Evolutionary conservation across 306 rosid genomes (phyloP).

Genomic region (Prunus salicina): DNA sequence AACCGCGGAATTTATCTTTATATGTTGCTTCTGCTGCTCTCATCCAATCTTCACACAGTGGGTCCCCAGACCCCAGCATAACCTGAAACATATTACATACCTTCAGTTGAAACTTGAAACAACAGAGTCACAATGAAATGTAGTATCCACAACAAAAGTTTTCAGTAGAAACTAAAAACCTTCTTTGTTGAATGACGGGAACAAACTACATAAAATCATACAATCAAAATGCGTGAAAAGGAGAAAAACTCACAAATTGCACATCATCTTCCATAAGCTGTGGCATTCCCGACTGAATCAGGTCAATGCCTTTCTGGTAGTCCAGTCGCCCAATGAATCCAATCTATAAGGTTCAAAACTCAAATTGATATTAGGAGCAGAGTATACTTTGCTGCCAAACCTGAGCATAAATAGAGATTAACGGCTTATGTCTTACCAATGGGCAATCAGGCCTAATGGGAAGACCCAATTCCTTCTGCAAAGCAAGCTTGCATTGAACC

Average conservation of each 20-base stretch:
- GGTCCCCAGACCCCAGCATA: constrained; percentile 86
- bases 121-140: not conserved
- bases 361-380: constrained; percentile 16
- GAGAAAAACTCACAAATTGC: constrained; percentile 68
- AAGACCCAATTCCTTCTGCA: constrained; percentile 83
- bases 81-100: constrained; percentile 45
- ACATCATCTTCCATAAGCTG: constrained; percentile 73
- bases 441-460: constrained; percentile 73
- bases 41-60: constrained; percentile 76
- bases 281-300: constrained; percentile 60
- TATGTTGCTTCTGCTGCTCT: constrained; percentile 64
- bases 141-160: not conserved
- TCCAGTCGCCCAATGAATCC: constrained; percentile 89
- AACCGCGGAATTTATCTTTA: constrained; percentile 74
- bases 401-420: constrained; percentile 2
- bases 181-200: not conserved
- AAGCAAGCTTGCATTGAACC: constrained; percentile 67
- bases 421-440: constrained; percentile 53
- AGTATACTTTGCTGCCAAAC: not conserved
- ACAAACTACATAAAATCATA: not conserved
- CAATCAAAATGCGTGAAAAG: not conserved
- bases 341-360: constrained; percentile 50
- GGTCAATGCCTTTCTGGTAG: constrained; percentile 84
- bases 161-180: not conserved
- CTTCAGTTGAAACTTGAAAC: not conserved